Evolutionary conservation across 1,284 basidiomycete genomes (phyloP), one percentile per base, ranked within the genome.

Genomic region (Bjerkandera adusta): DNA sequence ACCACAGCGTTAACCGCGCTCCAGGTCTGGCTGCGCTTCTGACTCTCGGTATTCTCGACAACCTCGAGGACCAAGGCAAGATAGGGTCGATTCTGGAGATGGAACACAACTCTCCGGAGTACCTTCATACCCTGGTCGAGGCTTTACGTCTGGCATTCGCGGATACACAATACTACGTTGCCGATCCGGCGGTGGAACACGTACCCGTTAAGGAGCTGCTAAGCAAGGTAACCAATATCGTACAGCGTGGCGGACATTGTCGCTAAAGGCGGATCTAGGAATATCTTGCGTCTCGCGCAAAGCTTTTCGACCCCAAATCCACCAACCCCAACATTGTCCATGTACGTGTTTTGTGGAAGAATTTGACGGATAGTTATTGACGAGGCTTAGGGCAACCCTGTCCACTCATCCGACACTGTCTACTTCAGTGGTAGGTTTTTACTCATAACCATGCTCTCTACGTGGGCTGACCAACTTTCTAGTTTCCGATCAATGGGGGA

Each of bases 21-120:
- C 4, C 29, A 85, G 82, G 84, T 22, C 79, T 98, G n/a, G 93
- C 92, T 1, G 92, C 95, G 0, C 76, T 98, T 8, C 71, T 98
- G 37, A 92, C 94, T 4, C 75, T 98, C 6, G 96, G 95, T 1
- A 92, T 99, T 47, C 71, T 99, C 36, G 95, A 98, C 58, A 81
- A 79, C 24, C 76, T 96, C 18, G 86, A 96, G 66, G 79, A 79
- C 43, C 77, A 84, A 59, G 85, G 86, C 2, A 79, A 81, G 47
- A 76, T 86, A 24, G 77, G 76, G 47, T 76, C 89, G 15, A 68
- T 97, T 1, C 65, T 84, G 18, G 79, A 90, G 52, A 74, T 95
- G 68, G 84, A 91, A 49, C 92, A 96, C 68, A 97, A 96, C 62
- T 90, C 88, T 0, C 71, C 83, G 0, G 83, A 89, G 57, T 99